phyloP scores from a whole-genome alignment of 306 rosid species.

The Hylodesmum podocarpum region DNA sequence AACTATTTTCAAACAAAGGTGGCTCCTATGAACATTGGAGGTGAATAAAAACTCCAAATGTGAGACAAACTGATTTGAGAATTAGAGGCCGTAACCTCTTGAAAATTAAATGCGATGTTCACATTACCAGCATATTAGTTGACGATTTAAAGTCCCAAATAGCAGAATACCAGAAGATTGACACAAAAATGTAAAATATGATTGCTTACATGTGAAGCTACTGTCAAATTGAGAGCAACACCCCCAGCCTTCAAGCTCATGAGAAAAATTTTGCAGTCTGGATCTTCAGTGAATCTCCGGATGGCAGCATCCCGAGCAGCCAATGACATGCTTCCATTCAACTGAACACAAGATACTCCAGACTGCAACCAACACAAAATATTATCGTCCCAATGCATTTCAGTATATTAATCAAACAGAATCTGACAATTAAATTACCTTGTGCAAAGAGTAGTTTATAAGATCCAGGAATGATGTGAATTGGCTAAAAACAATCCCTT shows the following conservation, averaged over 20 bases:
- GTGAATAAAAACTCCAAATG: background rate
- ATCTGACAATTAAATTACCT: constrained; percentile 47
- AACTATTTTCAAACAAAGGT: background rate
- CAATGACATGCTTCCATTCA: constrained; percentile 85
- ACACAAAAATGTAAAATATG: constrained; percentile 7
- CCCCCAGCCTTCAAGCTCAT: constrained; percentile 99
- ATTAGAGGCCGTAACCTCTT: background rate
- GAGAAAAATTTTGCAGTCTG: constrained; percentile 89
- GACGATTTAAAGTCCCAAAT: constrained; percentile 7
- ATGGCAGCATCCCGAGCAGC: constrained; percentile 75
- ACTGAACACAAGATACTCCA: constrained; percentile 74
- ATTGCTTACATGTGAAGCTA: constrained; percentile 81
- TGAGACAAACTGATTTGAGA: background rate
- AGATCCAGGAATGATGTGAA: constrained; percentile 96
- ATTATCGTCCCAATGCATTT: constrained; percentile 18
- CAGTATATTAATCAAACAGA: background rate
- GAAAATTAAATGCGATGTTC: no score
- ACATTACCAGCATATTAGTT: background rate
- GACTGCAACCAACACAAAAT: constrained; percentile 58
- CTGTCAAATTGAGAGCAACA: constrained; percentile 89
- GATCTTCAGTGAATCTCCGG: constrained; percentile 68
- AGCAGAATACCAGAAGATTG: constrained; percentile 1
- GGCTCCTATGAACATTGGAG: background rate
- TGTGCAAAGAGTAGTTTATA: constrained; percentile 69
- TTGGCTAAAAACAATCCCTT: constrained; percentile 94